Base-by-base conservation (phyloP, 2,329 filamentous ascomycete species). In the Falciphora oryzae region DNA sequence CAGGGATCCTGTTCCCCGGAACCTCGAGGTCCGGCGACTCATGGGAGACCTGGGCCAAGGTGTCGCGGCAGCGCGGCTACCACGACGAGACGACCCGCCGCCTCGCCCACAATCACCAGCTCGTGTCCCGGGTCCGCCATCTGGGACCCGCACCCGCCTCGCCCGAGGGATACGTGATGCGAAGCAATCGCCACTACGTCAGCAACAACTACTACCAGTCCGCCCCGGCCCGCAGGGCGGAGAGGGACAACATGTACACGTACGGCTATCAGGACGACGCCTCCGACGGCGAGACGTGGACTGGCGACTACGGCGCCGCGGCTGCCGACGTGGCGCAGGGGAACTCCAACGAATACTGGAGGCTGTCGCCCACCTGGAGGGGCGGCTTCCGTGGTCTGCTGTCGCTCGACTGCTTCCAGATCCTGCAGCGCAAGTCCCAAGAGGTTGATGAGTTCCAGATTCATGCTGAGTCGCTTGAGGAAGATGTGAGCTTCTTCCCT, bases 381-480 rank as follows among this genome's bases (percentile, higher is more conserved):
- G 73, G 74, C 25, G 78, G 79, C 3, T 74, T 77, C 44, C 72
- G 77, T 1, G 73, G 73, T 35, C 70, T 81, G 11, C 71, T 81
- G 27, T 69, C 76, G 16, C 70, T 74, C 3, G 79, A 81, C 62
- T 79, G 75, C 63, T 70, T 69, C 4, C 71, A 71, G 28, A 69
- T 77, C 50, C 64, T 81, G n/a, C 74, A 78, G 25, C 71, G 77
- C 53, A 73, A 76, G 4, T 65, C 65, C 25, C 65, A 62, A 22
- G 75, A 76, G 44, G 73, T 75, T 67, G 60, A 63, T 18, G 71
- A 72, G 22, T 73, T 74, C 44, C 66, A 67, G 2, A 62, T 66
- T 13, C 69, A 72, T 32, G 70, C 72, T 1, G 67, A 69, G 2
- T 64, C 69, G 32, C 67, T 76, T 14, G 71, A 73, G 61, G 68